Base-by-base conservation (phyloP, 345 rosid genomes). In the Toxicodendron radicans region DNA sequence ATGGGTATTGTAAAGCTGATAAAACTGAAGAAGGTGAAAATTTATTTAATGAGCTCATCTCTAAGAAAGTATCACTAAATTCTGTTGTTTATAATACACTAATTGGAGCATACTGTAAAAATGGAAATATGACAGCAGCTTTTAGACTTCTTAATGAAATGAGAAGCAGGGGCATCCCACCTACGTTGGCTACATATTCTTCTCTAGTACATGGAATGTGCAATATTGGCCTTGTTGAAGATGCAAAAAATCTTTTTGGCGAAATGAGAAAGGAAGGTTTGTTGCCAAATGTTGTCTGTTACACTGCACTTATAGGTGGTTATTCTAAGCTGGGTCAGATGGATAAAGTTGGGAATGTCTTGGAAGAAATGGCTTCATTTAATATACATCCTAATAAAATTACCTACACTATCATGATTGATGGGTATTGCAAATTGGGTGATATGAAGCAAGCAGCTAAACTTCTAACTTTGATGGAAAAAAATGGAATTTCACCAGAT, bases 401-500 rank as follows among this genome's bases (percentile, higher is more conserved):
- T 64, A 93, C 97, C 43, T 93, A 93, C 79, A 91, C 97, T 10
- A 76, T 89, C 76, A 85, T 88, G 89, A 89, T 91, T 71, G 79
- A 81, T 70, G 93, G 90, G 24, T 82, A 83, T 78, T 80, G 89
- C 46, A 87, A 86, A 84, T 64, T 78, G 74, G 93, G 91, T 23
- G 79, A 91, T 72, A 80, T 79, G 78, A 78, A 80, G 72, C 85
- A 84, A 85, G 98, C 93, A 64, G 61, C 81, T 67, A 88, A 79
- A 77, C 88, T 91, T 84, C 70, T 93, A 56, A 56, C 65, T 62
- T 85, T 82, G 88, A 89, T 93, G 97, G 67, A 73, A 58, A 82
- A 85, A 66, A 87, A 68, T 41, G 95, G 91, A 67, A 77, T 89
- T 67, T 71, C 73, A 57, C 91, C 91, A 17, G 93, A 91, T 87